These are phyloP conservation scores for Larix kaempferi DNA, from an alignment of 75 land plant species.

Conservation along the genomic window DNA sequence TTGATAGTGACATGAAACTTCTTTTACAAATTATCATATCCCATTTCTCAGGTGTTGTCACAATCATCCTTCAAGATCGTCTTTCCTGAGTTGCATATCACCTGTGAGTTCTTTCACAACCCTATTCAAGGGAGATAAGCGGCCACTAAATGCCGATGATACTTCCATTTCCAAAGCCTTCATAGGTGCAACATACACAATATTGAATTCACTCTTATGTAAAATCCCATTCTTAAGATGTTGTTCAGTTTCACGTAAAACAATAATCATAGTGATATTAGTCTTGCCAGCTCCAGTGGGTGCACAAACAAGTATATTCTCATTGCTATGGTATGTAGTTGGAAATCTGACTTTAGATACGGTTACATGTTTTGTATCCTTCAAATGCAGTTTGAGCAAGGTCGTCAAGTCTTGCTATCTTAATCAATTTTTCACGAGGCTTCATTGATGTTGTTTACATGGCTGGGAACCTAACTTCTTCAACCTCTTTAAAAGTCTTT, in stretches of 20 bases:
- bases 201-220: conserved; percentile 93
- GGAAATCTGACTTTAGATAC: conserved; percentile 91
- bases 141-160: conserved; percentile 63
- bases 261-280: conserved; percentile 97
- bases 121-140: conserved; percentile 80
- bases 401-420: conserved; percentile 84
- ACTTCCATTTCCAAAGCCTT: conserved; percentile 99
- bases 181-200: conserved; percentile 99
- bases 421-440: conserved; percentile 87
- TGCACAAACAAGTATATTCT: conserved; percentile 98
- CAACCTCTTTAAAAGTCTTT: conserved; percentile 77
- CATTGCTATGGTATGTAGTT: conserved; percentile 77
- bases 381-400: conserved; percentile 94
- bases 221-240: conserved; percentile 86
- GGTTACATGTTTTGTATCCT: conserved; percentile 90
- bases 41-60: conserved; percentile 99
- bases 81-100: conserved; percentile 95
- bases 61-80: conserved; percentile 99
- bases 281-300: conserved; percentile 99
- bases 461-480: conserved; percentile 91
- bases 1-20: conserved; percentile 92
- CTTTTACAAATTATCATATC: conserved; percentile 98
- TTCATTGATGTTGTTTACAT: conserved; percentile 74
- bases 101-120: conserved; percentile 95
- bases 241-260: conserved; percentile 84